Base-by-base conservation (phyloP, 257 asterid species). In the Scutellaria galericulata region DNA sequence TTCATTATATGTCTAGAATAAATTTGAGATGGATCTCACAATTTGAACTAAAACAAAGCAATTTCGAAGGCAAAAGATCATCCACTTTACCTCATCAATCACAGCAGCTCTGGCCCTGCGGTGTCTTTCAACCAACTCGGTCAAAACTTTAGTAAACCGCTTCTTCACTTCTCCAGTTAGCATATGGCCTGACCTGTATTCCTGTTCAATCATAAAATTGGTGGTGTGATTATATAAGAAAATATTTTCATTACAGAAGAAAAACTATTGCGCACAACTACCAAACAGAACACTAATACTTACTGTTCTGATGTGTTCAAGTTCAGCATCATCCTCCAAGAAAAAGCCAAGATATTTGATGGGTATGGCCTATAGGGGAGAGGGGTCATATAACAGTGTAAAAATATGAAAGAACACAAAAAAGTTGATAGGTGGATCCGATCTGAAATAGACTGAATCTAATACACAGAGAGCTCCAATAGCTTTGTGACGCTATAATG, bases 131-230 rank as follows among this genome's bases (percentile, higher is more conserved):
- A 94, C 98, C 40, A 91, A 1, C 50, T 88, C 95, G 3, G 90
- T 81, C 78, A 94, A 77, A 66, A 94, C 93, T 72, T 91, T 92
- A 73, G 74, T 80, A 7, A 91, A 91, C 78, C 89, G 83, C 72
- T 81, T 81, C 83, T 94, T 94, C 67, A 94, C 92, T 79, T 94
- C 96, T 70, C 98, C 98, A 0, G 98, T 94, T 54, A 94, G 87
- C 96, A 94, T 86, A 74, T 87, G 95, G 1, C 98, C 98, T 0
- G 93, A 88, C 2, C 92, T 94, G 68, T 94, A 94, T 73, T 91
- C 96, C 97, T 94, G 82, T 70, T 73, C 71, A 57, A 67, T 18
- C 35, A 70, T 68, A 65, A 70, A 27, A 63, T 54, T 18, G 35
- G 35, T 27, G 55, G 20, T 37, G 50, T 10, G 46, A 54, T 57